These are phyloP conservation scores for Lantana camara DNA, from an alignment of 257 asterid species.

Conservation along the genomic window DNA sequence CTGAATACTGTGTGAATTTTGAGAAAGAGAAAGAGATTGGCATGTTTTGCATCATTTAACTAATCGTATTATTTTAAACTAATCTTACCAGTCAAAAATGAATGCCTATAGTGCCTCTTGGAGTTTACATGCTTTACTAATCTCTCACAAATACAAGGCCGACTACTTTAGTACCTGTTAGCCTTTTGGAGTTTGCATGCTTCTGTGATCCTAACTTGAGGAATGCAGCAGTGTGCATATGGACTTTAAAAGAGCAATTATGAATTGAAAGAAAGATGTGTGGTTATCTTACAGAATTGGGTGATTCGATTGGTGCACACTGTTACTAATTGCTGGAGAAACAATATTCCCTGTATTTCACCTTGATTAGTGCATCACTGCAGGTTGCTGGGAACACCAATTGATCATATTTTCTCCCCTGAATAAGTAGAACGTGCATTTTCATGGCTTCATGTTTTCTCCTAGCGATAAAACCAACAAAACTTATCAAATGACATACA, in stretches of 20 bases:
- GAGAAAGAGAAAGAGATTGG: neutral
- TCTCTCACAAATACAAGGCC: neutral
- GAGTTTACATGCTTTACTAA: neutral
- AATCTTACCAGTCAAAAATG: neutral
- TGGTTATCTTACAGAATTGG: neutral
- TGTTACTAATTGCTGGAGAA: neutral
- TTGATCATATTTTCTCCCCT: neutral
- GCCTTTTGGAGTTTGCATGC: neutral
- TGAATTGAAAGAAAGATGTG: neutral
- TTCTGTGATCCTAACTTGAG: neutral
- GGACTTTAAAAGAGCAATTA: no score
- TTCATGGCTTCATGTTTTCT: neutral
- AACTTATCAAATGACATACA: neutral
- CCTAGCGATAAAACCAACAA: neutral
- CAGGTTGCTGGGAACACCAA: constrained; percentile 92
- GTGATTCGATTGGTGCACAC: neutral
- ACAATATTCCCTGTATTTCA: neutral
- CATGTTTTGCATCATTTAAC: neutral
- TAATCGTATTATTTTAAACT: neutral
- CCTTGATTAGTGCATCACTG: constrained; percentile 4
- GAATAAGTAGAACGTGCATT: neutral
- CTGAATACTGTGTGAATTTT: neutral
- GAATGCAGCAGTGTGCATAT: neutral
- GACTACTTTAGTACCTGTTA: neutral
- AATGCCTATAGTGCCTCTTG: neutral